Evolutionary conservation across 306 rosid species (phyloP).

Genomic region (Quercus ilex): DNA sequence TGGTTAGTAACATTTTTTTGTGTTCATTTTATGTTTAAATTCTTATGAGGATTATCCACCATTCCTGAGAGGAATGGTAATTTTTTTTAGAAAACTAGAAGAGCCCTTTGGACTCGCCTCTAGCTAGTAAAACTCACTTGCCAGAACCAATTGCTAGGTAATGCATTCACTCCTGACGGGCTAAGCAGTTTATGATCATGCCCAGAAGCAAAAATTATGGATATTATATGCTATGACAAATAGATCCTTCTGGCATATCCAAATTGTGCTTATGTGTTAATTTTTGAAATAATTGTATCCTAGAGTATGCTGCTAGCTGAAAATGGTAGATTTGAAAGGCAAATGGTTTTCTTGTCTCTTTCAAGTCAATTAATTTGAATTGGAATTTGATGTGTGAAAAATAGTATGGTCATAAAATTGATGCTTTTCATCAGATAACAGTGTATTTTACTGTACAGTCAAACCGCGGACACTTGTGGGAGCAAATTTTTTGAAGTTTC

Average conservation of each 20-base stretch:
- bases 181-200: too few relatives aligned
- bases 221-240: not conserved
- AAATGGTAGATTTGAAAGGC: not conserved
- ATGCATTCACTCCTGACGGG: too few relatives aligned
- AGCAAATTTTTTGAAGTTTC: conserved; percentile 86
- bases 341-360: not conserved
- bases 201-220: not conserved
- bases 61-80: not conserved
- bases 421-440: conserved; percentile 19
- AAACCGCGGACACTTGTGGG: conserved; percentile 91
- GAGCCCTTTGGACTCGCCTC: too few relatives aligned
- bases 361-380: conserved; percentile 17
- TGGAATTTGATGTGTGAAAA: not conserved
- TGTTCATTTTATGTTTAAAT: not conserved
- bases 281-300: not conserved
- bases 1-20: conserved; percentile 44
- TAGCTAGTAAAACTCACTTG: too few relatives aligned
- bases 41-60: not conserved
- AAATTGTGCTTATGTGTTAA: not conserved
- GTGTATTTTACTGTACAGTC: conserved; percentile 54
- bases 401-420: not conserved
- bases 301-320: not conserved
- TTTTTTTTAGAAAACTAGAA: not conserved
- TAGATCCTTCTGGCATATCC: not conserved
- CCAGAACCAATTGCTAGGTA: too few relatives aligned